Evolutionary conservation across 2,329 filamentous ascomycete genomes (phyloP).

Genomic region (Periglandula ipomoeae): DNA sequence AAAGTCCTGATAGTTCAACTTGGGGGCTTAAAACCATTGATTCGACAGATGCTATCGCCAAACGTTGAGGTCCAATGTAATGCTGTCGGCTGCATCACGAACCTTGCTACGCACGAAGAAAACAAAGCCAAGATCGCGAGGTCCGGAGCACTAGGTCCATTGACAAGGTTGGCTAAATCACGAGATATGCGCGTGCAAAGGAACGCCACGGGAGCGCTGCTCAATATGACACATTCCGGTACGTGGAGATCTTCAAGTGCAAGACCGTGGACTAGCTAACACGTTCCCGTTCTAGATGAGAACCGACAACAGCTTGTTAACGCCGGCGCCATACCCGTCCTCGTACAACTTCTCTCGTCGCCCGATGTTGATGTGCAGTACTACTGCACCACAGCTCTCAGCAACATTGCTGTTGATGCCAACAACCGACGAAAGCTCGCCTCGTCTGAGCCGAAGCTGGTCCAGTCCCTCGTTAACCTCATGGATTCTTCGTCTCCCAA

Average conservation of each 20-base stretch:
- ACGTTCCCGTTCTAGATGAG: constrained; percentile 56
- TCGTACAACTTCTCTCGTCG: constrained; percentile 89
- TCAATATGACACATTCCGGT: constrained; percentile 99
- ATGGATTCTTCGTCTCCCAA: constrained; percentile 98
- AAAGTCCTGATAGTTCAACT: constrained; percentile 94
- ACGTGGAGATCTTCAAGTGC: too few relatives aligned
- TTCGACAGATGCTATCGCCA: constrained; percentile 94
- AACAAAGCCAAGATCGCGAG: constrained; percentile 98
- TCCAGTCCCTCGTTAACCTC: constrained; percentile 86
- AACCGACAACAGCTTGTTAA: constrained; percentile 97
- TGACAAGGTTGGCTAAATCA: constrained; percentile 89
- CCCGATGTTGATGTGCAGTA: constrained; percentile 96
- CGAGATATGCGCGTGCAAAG: constrained; percentile 98
- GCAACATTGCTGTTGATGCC: constrained; percentile 94
- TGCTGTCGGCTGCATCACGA: constrained; percentile 97
- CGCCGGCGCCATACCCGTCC: constrained; percentile 92
- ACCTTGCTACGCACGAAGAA: constrained; percentile 94
- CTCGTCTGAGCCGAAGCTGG: constrained; percentile 80
- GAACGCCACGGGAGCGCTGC: constrained; percentile 88
- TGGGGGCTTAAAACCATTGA: constrained; percentile 81
- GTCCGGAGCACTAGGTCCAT: constrained; percentile 81
- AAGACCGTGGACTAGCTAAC: background rate
- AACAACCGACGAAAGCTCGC: constrained; percentile 86
- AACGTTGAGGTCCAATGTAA: constrained; percentile 99
- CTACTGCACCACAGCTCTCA: constrained; percentile 96